Base-by-base conservation (phyloP, 1,284 basidiomycete species). In the Cryptococcus sp. region DNA sequence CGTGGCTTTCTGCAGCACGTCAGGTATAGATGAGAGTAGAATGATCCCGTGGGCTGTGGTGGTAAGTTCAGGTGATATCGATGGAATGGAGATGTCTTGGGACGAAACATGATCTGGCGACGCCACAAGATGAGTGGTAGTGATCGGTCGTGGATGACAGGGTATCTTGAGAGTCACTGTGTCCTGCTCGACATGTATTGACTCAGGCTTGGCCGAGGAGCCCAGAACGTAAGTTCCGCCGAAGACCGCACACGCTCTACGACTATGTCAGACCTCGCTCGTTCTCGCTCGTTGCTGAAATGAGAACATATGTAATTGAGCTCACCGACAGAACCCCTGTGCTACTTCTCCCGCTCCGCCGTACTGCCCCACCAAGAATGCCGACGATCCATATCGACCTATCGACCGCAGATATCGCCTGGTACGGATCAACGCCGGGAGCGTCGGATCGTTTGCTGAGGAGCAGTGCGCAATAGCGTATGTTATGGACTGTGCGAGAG, bases 321-420 rank as follows among this genome's bases (percentile, higher is more conserved):
- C 75, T 60, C 47, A 80, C 79, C 82, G 73, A 76, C 93, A 95
- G 74, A 94, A 97, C 0, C 91, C 93, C 76, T 96, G 93, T 0
- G 89, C 84, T n/a, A 95, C 86, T 71, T 96, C 93, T 3, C 93
- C 93, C 0, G 88, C 82, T 3, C 93, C 92, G 30, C 95, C 95
- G 73, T 97, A 98, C 68, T 97, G 93, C 0, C 91, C 92, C 5
- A 98, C 84, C 16, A 99, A 84, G 78, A 94, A 98, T 0, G 95
- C 87, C 0, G 91, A 92, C 11, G 89, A 80, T 6, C 95, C 95
- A 71, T 96, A 98, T 35, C 90, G 83, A 1, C 95, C 94, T 15
- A 87, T 80, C 1, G 92, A 91, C 43, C 82, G 85, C 22, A 98
- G 82, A 72, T 91, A 93, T 30, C 82, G 79, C 15, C 86, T 83